A percentile compares a stretch with the other conserved stretches of the same genome.
Evolutionary conservation across 1,284 basidiomycete genomes (phyloP).

Genomic region (Ceratorhiza oryzae-sativae): DNA sequence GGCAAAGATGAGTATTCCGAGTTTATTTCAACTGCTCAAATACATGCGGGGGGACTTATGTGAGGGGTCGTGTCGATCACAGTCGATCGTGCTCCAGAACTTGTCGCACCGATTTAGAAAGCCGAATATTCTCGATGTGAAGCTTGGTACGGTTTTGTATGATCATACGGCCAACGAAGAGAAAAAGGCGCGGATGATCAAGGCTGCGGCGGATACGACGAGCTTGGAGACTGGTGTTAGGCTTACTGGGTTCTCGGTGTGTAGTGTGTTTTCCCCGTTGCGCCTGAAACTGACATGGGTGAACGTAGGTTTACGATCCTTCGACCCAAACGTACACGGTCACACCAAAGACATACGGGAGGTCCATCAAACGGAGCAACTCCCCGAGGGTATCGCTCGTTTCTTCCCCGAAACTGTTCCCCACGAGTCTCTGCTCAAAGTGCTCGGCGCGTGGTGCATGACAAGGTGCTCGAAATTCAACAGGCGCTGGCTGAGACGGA

Average conservation of each 20-base stretch:
- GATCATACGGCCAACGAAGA: slow-evolving; percentile 73
- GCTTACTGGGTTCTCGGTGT: slow-evolving; percentile 88
- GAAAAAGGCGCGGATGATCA: slow-evolving; percentile 81
- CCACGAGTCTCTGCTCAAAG: slow-evolving; percentile 60
- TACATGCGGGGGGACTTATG: background rate
- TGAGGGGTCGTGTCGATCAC: slow-evolving; percentile 48
- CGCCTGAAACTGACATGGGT: background rate
- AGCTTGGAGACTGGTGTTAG: slow-evolving; percentile 77
- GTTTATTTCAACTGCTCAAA: too few relatives aligned
- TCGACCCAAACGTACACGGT: slow-evolving; percentile 60
- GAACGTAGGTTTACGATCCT: slow-evolving; percentile 74
- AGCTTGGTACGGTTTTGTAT: slow-evolving; percentile 87
- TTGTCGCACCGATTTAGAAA: slow-evolving; percentile 73
- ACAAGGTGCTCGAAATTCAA: slow-evolving; percentile 64
- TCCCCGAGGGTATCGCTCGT: slow-evolving; percentile 74
- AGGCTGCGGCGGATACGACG: slow-evolving; percentile 75
- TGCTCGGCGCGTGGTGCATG: slow-evolving; percentile 66
- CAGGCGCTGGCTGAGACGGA: slow-evolving; percentile 64
- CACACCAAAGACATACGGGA: slow-evolving; percentile 83
- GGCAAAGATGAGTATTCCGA: slow-evolving; percentile 59
- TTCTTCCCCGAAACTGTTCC: slow-evolving; percentile 79
- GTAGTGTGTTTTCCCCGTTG: slow-evolving; percentile 44
- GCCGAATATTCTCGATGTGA: slow-evolving; percentile 90
- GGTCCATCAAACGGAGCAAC: slow-evolving; percentile 71
- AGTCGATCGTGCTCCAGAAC: slow-evolving; percentile 88